Base-by-base conservation (phyloP, 257 asterid species). In the Lantana camara region DNA sequence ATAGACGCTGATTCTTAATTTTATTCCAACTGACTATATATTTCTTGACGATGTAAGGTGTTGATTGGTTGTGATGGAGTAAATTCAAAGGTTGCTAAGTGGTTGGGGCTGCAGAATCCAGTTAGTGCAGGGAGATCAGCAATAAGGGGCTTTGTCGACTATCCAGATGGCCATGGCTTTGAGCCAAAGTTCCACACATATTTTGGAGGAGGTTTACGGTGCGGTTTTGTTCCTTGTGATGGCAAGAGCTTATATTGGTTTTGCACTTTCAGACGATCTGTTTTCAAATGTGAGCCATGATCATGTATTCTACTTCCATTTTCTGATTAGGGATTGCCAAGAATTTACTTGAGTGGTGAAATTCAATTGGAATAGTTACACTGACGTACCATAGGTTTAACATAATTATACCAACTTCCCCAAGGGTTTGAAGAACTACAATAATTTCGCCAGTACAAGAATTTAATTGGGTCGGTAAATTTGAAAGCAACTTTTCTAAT, bases 31-130 rank as follows among this genome's bases (percentile, higher is more conserved):
- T n/a, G n/a, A n/a, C n/a, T n/a, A n/a, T n/a, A n/a, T n/a, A 5
- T 11, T 49, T 20, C 9, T 44, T 44, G 30, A 19, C 20, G 4
- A 17, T 9, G 11, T 12, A 23, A 46, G 96, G 95, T 77, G 55
- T 70, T 83, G 78, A 73, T 88, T 38, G 96, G 96, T 7, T 83
- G 91, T 13, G 96, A 88, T 50, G 96, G 96, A 58, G 83, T 83
- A 38, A 80, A 88, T 63, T 88, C 95, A 0, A 29, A 46, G 34
- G 95, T 88, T 68, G 88, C 90, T 5, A 80, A 70, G 11, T 85
- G 83, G 85, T 64, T 87, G 71, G 87, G 91, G 11, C 89, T 87
- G 29, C 77, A 68, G 54, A 61, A 64, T 22, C 85, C 89, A 3
- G 69, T 82, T 4, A 50, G 60, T 22, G 42, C 76, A 0, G 81